phyloP scores from a whole-genome alignment of 1,284 basidiomycete genomes.

The Ustilago shanxiensis region DNA sequence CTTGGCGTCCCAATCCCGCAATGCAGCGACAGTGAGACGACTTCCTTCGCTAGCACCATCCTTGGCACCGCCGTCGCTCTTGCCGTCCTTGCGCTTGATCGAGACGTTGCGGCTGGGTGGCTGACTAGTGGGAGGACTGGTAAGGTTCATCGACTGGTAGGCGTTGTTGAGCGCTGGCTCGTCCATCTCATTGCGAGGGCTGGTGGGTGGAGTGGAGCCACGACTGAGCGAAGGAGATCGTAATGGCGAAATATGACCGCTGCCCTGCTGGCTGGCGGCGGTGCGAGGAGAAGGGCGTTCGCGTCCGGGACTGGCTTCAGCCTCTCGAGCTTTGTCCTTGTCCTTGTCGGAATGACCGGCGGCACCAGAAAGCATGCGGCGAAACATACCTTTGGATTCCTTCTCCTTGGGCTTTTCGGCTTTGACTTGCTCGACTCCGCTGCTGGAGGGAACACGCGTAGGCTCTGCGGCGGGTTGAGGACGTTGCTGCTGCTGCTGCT shows the following conservation, averaged over 20 bases:
- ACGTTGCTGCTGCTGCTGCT: not conserved
- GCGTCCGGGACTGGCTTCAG: conserved; percentile 28
- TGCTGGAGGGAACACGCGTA: conserved; percentile 21
- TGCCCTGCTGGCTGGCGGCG: conserved; percentile 36
- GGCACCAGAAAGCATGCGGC: conserved; percentile 64
- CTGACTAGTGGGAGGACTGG: conserved; percentile 47
- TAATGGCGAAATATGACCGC: conserved; percentile 52
- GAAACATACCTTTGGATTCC: conserved; percentile 62
- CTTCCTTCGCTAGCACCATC: conserved; percentile 42
- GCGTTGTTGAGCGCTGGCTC: conserved; percentile 44
- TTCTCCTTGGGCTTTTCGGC: conserved; percentile 57
- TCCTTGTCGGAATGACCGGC: conserved; percentile 38
- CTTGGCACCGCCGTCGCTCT: conserved; percentile 15
- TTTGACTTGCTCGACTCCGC: conserved; percentile 12
- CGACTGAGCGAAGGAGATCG: conserved; percentile 47
- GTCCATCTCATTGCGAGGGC: conserved; percentile 52
- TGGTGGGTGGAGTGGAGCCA: conserved; percentile 54
- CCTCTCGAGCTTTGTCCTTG: conserved; percentile 17
- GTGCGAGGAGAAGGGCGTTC: conserved; percentile 42
- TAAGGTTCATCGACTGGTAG: conserved; percentile 56
- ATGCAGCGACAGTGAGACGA: conserved; percentile 61
- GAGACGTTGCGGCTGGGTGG: conserved; percentile 62
- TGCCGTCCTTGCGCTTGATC: conserved; percentile 54
- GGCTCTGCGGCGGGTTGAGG: conserved; percentile 26
- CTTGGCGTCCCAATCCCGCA: conserved; percentile 67